Base-by-base conservation (phyloP, 1,139 yeast species). In the Suhomyces guaymorum region DNA sequence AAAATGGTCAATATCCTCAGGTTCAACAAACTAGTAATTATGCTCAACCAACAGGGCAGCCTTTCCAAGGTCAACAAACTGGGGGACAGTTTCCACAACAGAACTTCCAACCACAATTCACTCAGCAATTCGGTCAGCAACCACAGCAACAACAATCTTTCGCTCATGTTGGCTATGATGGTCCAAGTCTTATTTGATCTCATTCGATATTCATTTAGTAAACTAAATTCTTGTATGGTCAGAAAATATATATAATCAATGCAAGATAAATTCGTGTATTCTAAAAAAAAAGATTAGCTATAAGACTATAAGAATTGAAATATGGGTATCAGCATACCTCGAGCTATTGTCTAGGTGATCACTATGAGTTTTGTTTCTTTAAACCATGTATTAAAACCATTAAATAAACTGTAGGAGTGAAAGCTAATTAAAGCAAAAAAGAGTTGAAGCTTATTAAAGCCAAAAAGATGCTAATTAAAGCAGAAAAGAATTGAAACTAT, bases 111-210 rank as follows among this genome's bases (percentile, higher is more conserved):
- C n/a, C 9, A 4, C 26, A 22, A 23, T 16, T 29, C 16, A n/a
- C 19, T 5, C 30, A 26, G 10, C 36, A 29, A 24, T 15, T 16
- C 8, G 32, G 28, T n/a, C 41, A 51, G 20, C 57, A 36, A 13
- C 39, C 35, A 7, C 39, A 26, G 24, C 40, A 37, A 21, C 40
- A 37, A 21, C 35, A 27, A 17, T 19, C 21, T 8, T 30, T 27
- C 22, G 33, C 25, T 52, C 51, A 32, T 12, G 20, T 30, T 10
- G 35, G 43, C 8, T 49, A 52, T 33, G 51, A 51, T 15, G 55
- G 53, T 2, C 59, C 60, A 19, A 54, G 55, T 38, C 48, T 55
- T 33, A 55, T 55, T 24, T 55, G 41, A 41, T 30, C 11, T 13
- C 11, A 17, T 14, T 20, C n/a, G n/a, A 15, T 23, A 13, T 33